A percentile compares a stretch with the other conserved stretches of the same genome.
Conservation (phyloP, 2,329 filamentous ascomycete species). For the Ceratocystis diversiconidia region DNA sequence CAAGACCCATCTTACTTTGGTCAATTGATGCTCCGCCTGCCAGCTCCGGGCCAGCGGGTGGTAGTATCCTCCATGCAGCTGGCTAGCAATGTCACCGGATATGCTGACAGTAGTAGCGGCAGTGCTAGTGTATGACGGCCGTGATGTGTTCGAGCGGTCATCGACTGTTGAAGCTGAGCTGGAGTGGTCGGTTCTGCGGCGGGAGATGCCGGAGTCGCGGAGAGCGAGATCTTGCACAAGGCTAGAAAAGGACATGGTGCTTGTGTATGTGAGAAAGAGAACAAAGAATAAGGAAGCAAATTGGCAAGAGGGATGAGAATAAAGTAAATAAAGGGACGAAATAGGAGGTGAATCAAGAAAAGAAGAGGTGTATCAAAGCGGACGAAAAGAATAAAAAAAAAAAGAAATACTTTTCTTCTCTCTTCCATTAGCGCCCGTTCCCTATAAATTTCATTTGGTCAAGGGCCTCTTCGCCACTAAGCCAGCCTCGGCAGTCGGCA, state of each 20-base stretch:
- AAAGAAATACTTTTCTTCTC: neutral
- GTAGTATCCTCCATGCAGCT: slow-evolving; percentile 70
- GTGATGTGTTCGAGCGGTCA: slow-evolving; percentile 47
- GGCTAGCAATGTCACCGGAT: slow-evolving; percentile 62
- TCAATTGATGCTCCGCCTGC: slow-evolving; percentile 74
- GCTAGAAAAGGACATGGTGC: slow-evolving; percentile 50
- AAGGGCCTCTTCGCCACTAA: neutral
- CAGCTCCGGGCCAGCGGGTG: slow-evolving; percentile 66
- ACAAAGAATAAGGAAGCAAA: neutral
- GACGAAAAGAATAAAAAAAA: neutral
- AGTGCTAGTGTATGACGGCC: slow-evolving; percentile 49
- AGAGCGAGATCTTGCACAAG: slow-evolving; percentile 51
- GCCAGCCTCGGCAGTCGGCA: neutral
- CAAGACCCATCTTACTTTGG: slow-evolving; percentile 45
- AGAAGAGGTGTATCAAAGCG: neutral
- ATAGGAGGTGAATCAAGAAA: neutral
- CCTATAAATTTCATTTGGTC: neutral
- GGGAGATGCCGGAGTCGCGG: slow-evolving; percentile 35
- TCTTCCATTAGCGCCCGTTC: neutral
- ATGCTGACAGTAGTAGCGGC: slow-evolving; percentile 56
- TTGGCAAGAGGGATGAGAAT: neutral
- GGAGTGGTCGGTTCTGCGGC: slow-evolving; percentile 33
- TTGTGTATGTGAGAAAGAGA: neutral
- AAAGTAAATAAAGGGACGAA: neutral
- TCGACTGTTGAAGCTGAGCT: slow-evolving; percentile 43